phyloP scores from a whole-genome alignment of 441 rosid genomes.

The Adansonia madagascariensis region DNA sequence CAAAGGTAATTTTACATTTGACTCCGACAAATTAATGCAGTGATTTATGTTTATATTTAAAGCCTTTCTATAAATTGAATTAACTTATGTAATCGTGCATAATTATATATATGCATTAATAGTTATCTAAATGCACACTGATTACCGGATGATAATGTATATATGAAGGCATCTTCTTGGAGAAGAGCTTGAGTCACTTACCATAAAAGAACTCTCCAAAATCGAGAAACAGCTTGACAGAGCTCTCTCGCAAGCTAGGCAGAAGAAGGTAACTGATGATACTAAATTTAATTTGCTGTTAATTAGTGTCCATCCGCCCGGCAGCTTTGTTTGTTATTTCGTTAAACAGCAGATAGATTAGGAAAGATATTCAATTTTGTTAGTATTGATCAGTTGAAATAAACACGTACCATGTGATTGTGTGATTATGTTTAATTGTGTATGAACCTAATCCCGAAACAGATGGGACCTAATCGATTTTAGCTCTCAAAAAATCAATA shows the following conservation, averaged over 20 bases:
- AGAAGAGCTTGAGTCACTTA: conserved; percentile 50
- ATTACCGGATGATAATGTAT: neutral
- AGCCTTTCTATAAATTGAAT: neutral
- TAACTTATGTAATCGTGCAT: neutral
- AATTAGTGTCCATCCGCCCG: neutral
- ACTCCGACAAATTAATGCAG: neutral
- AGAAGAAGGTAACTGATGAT: conserved; percentile 40
- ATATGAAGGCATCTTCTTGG: conserved; percentile 52
- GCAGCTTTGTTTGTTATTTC: too few species aligned
- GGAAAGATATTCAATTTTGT: too few species aligned
- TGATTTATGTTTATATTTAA: neutral
- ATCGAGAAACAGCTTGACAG: conserved; percentile 54
- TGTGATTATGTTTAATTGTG: neutral
- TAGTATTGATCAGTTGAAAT: too few species aligned
- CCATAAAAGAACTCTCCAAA: conserved; percentile 45
- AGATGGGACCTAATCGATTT: neutral
- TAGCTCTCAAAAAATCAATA: too few species aligned
- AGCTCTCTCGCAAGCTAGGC: conserved; percentile 47
- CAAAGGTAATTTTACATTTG: conserved; percentile 38
- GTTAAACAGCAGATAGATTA: too few species aligned
- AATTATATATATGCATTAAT: neutral
- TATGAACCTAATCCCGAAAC: neutral
- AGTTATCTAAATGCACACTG: neutral
- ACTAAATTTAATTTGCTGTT: neutral
- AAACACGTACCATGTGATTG: too few species aligned